Conservation (phyloP, 805 yeast genomes). For the Candida anglica region DNA sequence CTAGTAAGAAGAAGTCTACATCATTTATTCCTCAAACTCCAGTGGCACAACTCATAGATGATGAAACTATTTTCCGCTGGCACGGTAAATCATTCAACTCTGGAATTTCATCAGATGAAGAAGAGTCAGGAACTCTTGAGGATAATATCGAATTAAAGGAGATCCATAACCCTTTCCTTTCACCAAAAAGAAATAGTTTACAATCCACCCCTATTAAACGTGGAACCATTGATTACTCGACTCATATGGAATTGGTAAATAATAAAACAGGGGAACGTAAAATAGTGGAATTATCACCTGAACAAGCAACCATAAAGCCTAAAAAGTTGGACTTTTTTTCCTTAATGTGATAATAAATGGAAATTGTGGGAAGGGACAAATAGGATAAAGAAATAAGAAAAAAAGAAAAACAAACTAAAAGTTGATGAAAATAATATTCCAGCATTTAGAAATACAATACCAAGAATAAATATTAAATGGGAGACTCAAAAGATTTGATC, state of each 20-base stretch:
- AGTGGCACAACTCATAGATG: slow-evolving; percentile 26
- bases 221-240: slow-evolving; percentile 13
- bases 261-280: slow-evolving; percentile 34
- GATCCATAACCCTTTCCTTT: slow-evolving; percentile 21
- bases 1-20: too few species aligned
- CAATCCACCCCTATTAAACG: neutral
- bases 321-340: slow-evolving; percentile 29
- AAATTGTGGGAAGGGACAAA: too few species aligned
- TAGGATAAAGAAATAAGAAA: too few species aligned
- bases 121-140: slow-evolving; percentile 12
- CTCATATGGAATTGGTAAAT: slow-evolving; percentile 28
- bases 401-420: too few species aligned
- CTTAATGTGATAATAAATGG: too few species aligned
- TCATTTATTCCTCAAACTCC: slow-evolving; percentile 34
- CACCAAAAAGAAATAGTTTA: slow-evolving; percentile 1
- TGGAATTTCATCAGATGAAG: slow-evolving; percentile 30
- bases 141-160: slow-evolving; percentile 3
- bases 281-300: slow-evolving; percentile 26
- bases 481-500: neutral
- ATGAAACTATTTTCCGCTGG: slow-evolving; percentile 31
- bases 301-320: slow-evolving; percentile 34
- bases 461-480: neutral
- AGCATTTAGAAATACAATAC: too few species aligned
- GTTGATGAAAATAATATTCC: too few species aligned
- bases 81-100: slow-evolving; percentile 28